Evolutionary conservation across 2,329 filamentous ascomycete species (phyloP).

Genomic region (Aureobasidium subglaciale): DNA sequence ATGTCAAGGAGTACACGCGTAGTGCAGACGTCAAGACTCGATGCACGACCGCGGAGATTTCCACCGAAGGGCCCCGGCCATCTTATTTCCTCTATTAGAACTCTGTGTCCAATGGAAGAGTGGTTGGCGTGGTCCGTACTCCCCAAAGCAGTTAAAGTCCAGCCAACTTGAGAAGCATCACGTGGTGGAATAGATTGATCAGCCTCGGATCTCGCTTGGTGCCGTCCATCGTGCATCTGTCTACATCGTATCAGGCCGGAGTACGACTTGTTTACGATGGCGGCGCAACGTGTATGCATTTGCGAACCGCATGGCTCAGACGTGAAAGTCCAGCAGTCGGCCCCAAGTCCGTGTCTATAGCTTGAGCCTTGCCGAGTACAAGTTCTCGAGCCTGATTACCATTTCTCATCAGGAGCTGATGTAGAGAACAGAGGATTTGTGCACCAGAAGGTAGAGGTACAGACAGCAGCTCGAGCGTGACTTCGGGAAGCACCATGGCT

Average conservation of each 20-base stretch:
- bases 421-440: no score
- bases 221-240: background rate
- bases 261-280: background rate
- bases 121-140: background rate
- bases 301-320: no score
- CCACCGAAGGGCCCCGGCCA: background rate
- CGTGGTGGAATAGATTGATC: background rate
- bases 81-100: slow-evolving; percentile 1
- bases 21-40: background rate
- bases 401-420: no score
- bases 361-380: no score
- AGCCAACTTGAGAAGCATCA: background rate
- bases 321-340: no score
- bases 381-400: no score
- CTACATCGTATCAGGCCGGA: background rate
- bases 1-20: background rate
- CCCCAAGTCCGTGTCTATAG: no score
- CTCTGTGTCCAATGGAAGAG: background rate
- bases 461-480: no score
- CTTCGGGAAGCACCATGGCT: no score
- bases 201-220: background rate
- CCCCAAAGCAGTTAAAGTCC: background rate
- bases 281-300: background rate
- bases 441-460: no score
- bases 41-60: background rate